Base-by-base conservation (phyloP, 306 rosid species). In the Sicyos edulis region DNA sequence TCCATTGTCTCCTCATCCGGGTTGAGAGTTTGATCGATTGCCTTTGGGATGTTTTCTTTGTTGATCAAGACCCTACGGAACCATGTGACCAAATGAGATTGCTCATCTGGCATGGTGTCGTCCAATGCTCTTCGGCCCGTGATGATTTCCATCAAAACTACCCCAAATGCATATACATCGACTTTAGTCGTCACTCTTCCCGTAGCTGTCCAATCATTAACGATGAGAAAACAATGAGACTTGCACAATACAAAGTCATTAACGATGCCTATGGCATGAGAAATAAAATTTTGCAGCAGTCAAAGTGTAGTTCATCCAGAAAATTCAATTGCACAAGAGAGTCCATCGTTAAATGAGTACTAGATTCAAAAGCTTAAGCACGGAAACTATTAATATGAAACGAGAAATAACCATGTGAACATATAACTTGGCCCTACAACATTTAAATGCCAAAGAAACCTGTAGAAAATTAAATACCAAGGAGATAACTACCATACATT, bases 111-210 rank as follows among this genome's bases (percentile, higher is more conserved):
- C 82, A 85, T 56, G 29, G 81, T 73, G 78, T 88, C 90, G 40
- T 92, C 96, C 58, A 92, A 78, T 5, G 96, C 96, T 76, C 69
- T 90, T 78, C 92, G 85, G 50, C 98, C 98, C 0, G 89, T 90
- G 63, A 92, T 75, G 55, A 92, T 55, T 70, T 92, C 96, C 98
- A 90, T 92, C 76, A 92, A 75, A 57, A 92, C 89, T 68, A 92
- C 96, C 50, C 98, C 96, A 51, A 86, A 92, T 37, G 96, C 96
- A 7, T 86, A 92, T 4, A 92, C 96, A 55, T 92, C 98, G 51
- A 92, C 98, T 82, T 92, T 92, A 20, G 96, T 92, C 3, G 98
- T 90, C 55, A 92, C 96, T 79, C 96, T 87, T 71, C 98, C 98
- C 0, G 96, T 92, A 6, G 98, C 98, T 92, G 83, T 71, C 62